These are phyloP conservation scores for Rosa persica DNA, from an alignment of 306 rosid species.

Conservation along the genomic window DNA sequence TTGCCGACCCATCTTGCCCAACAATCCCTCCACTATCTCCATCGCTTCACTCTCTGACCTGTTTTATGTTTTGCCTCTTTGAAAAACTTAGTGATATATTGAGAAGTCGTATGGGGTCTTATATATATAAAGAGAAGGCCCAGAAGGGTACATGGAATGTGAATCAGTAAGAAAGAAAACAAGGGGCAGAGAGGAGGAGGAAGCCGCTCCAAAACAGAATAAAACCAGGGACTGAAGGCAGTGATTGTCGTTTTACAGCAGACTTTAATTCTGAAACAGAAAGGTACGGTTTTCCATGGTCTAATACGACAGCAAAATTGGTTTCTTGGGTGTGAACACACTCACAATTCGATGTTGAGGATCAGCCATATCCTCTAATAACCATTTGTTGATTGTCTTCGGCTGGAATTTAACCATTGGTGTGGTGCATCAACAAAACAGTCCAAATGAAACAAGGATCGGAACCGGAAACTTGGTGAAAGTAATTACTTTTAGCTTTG, in stretches of 20 bases:
- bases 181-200: background rate
- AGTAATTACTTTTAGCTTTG: background rate
- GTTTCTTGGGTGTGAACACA: conserved; percentile 1
- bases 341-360: background rate
- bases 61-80: background rate
- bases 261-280: conserved; percentile 5
- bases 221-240: conserved; percentile 10
- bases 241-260: conserved; percentile 21
- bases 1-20: conserved; percentile 30
- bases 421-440: background rate
- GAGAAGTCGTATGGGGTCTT: background rate
- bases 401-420: background rate
- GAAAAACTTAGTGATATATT: background rate
- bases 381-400: background rate
- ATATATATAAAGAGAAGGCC: background rate
- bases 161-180: background rate
- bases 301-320: background rate
- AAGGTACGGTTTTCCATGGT: background rate
- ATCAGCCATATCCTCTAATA: background rate
- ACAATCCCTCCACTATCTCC: conserved; percentile 17
- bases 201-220: background rate
- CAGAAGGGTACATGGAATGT: background rate
- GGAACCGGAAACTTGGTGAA: background rate
- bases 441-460: background rate
- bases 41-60: background rate